Evolutionary conservation across 805 yeast genomes (phyloP).

Genomic region (Nakazawaea molendinolei): DNA sequence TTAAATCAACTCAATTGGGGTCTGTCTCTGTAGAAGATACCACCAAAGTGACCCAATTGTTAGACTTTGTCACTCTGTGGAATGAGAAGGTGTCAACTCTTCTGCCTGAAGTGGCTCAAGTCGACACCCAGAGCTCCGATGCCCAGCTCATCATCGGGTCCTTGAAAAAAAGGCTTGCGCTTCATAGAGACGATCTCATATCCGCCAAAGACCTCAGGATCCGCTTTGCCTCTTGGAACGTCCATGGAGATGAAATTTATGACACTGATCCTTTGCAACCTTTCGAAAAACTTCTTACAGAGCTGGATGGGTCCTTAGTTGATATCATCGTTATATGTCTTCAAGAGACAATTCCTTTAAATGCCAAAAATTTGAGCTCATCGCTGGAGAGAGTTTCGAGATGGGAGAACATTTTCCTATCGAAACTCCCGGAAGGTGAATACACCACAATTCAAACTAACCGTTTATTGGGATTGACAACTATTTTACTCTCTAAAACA

Average conservation of each 20-base stretch:
- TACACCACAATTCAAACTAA: conserved; percentile 30
- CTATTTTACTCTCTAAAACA: conserved; percentile 33
- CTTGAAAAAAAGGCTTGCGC: conserved; percentile 4
- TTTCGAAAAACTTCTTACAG: too few relatives aligned
- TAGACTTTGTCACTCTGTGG: too few relatives aligned
- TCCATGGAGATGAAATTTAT: conserved; percentile 20
- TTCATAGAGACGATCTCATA: neutral
- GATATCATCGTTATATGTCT: conserved; percentile 37
- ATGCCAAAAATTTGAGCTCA: conserved; percentile 29
- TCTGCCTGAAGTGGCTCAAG: too few relatives aligned
- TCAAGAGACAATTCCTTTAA: conserved; percentile 45
- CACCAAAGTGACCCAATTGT: too few relatives aligned
- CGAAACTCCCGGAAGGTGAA: conserved; percentile 24
- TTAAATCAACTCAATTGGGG: too few relatives aligned
- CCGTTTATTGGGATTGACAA: conserved; percentile 47
- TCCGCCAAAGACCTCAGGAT: conserved; percentile 13
- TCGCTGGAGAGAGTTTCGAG: conserved; percentile 25
- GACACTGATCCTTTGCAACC: too few relatives aligned
- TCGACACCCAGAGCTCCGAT: too few relatives aligned
- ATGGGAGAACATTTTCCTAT: conserved; percentile 25
- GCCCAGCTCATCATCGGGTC: too few relatives aligned
- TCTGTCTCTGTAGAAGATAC: too few relatives aligned
- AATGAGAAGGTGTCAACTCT: too few relatives aligned
- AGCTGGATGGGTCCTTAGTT: too few relatives aligned
- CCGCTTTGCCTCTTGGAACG: conserved; percentile 33